Evolutionary conservation across 176 grass and related monocot genomes (phyloP), one percentile per base, ranked within the genome.

Genomic region (Olyra latifolia): DNA sequence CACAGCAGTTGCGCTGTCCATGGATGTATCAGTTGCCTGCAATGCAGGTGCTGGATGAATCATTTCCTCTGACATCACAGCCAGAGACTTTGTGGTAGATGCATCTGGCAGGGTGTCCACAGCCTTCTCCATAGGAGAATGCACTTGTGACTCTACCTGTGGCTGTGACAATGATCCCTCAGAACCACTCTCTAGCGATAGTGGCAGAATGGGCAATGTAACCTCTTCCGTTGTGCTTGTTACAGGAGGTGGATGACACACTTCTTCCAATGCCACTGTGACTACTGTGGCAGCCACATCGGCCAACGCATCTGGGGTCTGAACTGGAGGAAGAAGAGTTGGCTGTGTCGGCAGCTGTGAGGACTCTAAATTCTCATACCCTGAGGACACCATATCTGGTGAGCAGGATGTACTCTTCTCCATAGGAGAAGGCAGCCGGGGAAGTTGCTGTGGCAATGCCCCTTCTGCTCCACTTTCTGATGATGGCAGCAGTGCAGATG

Each of bases 151-250:
- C 75, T 88, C 69, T 60, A 74, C 16, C 2, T 77, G 59, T 68
- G 60, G 22, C 4, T 77, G 59, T 68, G 60, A 60, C 62, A 67
- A 74, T 60, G 43, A 77, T 17, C 49, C 68, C 27, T 82, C 55
- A 49, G 64, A 76, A 69, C 35, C 19, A 30, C 70, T 67, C 53
- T 88, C 75, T 30, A 44, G 77, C 35, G 6, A 44, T 75, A 44
- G 10, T 68, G 76, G 45, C 76, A 45, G 53, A 84, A 75, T 52
- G 64, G 44, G 55, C 1, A 46, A n/a, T 75, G 72, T 88, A 32
- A 52, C 43, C 77, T 62, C 75, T 54, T 80, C 76, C 10, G 23
- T 24, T 43, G 24, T 38, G 23, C 55, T 62, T 49, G 63, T 25
- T 67, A 68, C 61, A 79, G 69, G 28, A 3, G 6, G 72, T 35